Evolutionary conservation across 768 basidiomycete genomes (phyloP), one percentile per base, ranked within the genome.

Genomic region (Pleurotus cornucopiae): DNA sequence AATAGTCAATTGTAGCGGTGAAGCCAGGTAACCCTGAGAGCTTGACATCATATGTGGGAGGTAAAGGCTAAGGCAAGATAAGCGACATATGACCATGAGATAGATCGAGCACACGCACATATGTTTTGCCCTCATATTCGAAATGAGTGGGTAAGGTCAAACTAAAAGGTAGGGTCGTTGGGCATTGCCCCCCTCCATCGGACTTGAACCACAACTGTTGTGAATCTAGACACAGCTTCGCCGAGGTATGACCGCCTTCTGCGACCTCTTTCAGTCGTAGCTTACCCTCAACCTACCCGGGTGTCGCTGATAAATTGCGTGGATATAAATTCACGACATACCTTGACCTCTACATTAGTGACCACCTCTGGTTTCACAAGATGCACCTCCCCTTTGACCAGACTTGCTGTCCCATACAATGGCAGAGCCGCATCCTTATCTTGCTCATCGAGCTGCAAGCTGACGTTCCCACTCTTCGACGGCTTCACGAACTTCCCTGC

Each of bases 1-100:
- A 75, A 63, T 91, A 91, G 57, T 80, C 79, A 52, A 88, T 81
- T 5, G 68, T 78, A 12, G 89, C 87, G 13, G 75, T 72, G 63
- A 91, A 89, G 1, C 89, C 89, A 7, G 89, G 89, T 5, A 90
- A 66, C 2, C 88, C 88, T 11, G 80, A 78, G 14, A 91, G 71
- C 59, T 84, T 86, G 13, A 85, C 82, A 56, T 82, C 74, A 58
- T 83, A 85, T 11, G 82, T 87, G 0, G 89, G 89, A 18, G 89
- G 89, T 20, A 91, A 73, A 44, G 82, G 75, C 88, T 90, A 34
- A 57, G 4, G 26, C 41, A 49, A 23, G 59, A 38, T 57, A 26
- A 63, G 25, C 16, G 13, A 3, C 14, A 21, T 20, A 20, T 57
- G 38, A 4, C 55, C 21, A 45, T 30, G 21, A 34, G 46, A 34